These are phyloP conservation scores for Cladosporium sp. DNA, from an alignment of 2,329 filamentous ascomycete genomes.

Conservation along the genomic window DNA sequence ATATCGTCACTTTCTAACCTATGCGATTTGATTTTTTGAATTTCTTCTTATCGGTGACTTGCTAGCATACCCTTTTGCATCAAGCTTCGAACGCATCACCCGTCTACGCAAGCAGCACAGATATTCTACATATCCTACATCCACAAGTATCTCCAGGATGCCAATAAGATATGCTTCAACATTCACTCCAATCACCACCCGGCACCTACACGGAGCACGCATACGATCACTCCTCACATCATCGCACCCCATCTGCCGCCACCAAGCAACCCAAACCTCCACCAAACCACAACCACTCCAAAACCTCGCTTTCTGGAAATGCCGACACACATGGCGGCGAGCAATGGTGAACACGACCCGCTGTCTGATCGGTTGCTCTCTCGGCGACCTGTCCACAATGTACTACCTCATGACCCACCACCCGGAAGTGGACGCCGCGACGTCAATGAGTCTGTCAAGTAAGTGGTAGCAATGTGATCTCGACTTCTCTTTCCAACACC, in stretches of 20 bases:
- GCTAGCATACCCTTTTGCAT: neutral
- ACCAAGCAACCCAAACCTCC: neutral
- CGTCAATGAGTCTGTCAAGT: constrained; percentile 8
- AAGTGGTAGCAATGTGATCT: neutral
- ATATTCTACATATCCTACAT: neutral
- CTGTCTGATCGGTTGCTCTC: constrained; percentile 11
- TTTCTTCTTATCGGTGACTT: neutral
- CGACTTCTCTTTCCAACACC: neutral
- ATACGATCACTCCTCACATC: neutral
- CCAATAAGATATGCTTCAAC: neutral
- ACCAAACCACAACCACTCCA: neutral
- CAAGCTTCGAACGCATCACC: neutral
- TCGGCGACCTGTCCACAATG: constrained; percentile 13
- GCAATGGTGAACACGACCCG: constrained; percentile 13
- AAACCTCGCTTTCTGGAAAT: constrained; percentile 11
- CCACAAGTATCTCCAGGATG: neutral
- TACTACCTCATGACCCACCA: constrained; percentile 13
- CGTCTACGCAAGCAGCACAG: neutral
- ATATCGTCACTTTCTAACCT: neutral
- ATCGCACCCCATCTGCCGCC: neutral
- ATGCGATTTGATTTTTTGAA: neutral
- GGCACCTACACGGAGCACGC: neutral
- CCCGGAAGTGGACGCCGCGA: constrained; percentile 3
- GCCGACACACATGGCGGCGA: constrained; percentile 8
- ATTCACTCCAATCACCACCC: neutral